Evolutionary conservation across 495 filamentous ascomycete species (phyloP), one percentile per base, ranked within the genome.

Genomic region (Penicillium malachiteum): DNA sequence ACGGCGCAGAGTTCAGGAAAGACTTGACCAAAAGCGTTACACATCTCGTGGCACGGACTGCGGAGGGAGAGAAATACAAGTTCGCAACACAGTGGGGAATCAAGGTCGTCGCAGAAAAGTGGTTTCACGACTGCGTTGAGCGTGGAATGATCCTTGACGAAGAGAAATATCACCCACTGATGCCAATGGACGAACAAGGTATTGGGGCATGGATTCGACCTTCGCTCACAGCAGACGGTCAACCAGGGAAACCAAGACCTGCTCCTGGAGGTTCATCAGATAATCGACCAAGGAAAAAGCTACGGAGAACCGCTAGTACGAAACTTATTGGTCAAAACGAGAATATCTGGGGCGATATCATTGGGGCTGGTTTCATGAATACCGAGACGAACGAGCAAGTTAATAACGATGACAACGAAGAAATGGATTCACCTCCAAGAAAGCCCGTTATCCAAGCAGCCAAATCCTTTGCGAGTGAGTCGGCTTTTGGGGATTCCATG

Each of bases 111-210:
- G 82, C 85, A 3, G 64, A 85, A 34, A 88, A 96, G 68, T 98
- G 94, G 94, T 79, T 97, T 43, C 72, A 82, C 26, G 86, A 97
- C 55, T 92, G 92, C 64, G 59, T 94, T 50, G 85, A 90, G 60
- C 84, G 94, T 51, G 95, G 94, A n/a, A 92, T 98, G 91, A 87
- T 89, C 3, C 77, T 98, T 18, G 88, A 96, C 32, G 95, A 96
- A 64, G 77, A 77, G 10, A 81, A 82, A 54, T 98, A 96, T 68
- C 84, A 94, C 66, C 92, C 90, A 2, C 69, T 74, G 33, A 55
- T 92, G 10, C 84, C 90, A 7, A 44, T 58, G 10, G 84, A 87
- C 57, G 75, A 90, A 63, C 84, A 90, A 62, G 94, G 94, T 0
- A 74, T 75, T 7, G 89, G 86, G 6, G 93, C 94, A 48, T 95